These are phyloP conservation scores for Inga oerstediana DNA, from an alignment of 306 rosid species.

Conservation along the genomic window DNA sequence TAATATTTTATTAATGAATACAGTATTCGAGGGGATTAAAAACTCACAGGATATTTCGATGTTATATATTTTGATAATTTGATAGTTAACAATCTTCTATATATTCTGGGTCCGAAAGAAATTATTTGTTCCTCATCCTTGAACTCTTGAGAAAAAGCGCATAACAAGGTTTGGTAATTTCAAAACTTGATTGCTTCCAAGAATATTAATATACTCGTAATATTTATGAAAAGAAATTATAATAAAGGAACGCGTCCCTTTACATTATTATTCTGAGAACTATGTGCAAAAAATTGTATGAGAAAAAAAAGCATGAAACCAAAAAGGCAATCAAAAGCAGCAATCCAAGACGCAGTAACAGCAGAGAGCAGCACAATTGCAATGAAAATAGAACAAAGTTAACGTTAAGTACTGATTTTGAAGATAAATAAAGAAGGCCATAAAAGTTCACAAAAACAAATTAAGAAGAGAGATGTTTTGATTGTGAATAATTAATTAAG, in stretches of 20 bases:
- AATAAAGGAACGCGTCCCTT: not conserved
- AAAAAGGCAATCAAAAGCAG: no score
- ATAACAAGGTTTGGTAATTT: not conserved
- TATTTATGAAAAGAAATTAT: not conserved
- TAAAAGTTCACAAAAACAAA: not conserved
- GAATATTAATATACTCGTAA: not conserved
- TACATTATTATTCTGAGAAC: not conserved
- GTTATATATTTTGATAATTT: no score
- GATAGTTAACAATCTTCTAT: no score
- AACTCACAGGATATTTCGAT: no score
- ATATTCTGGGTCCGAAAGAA: no score
- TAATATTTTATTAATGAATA: no score
- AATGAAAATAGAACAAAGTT: not conserved
- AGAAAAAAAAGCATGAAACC: no score
- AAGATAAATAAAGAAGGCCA: not conserved
- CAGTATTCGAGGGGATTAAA: no score
- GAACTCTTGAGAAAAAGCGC: not conserved
- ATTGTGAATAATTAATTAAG: not conserved
- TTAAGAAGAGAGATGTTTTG: no score
- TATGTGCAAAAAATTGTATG: no score
- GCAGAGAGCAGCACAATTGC: conserved; percentile 65
- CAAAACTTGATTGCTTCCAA: not conserved
- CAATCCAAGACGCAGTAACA: conserved; percentile 56
- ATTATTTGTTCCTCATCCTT: not conserved
- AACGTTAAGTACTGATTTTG: not conserved